Base-by-base conservation (phyloP, 2,329 filamentous ascomycete genomes). In the Penicillium psychrosexuale region DNA sequence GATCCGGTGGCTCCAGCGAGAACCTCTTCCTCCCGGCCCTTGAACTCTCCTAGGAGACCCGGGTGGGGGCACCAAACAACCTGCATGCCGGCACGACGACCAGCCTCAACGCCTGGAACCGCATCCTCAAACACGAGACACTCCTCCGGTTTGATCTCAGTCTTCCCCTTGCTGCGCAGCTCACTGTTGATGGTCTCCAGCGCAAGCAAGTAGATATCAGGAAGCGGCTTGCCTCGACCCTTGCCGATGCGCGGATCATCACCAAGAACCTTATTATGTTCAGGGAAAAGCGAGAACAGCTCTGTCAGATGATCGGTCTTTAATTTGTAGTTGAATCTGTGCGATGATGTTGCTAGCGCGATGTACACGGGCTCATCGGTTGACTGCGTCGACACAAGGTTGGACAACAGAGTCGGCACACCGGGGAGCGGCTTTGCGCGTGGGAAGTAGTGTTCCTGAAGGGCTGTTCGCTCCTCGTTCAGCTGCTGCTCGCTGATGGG, bases 51-150 rank as follows among this genome's bases (percentile, higher is more conserved):
- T 75, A 88, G 80, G 49, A 99, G 76, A 67, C 84, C 89, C 1
- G 85, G 84, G 74, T 97, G 91, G 24, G 94, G 94, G 64, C 85
- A 88, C 94, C 94, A 99, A 1, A 96, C 80, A 12, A 95, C 91
- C 62, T 93, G 85, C 93, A 97, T 97, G 0, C 93, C 93, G 0
- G 94, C 94, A 61, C 94, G 84, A 50, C 94, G 80, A 5, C 91
- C 94, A 2, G 91, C 85, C 75, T 99, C 94, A 3, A 97, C 91
- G 4, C 94, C 94, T 0, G 91, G 90, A 1, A 97, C 92, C 43
- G 88, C 90, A 73, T 99, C 94, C 75, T 99, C 94, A 66, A 99
- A 97, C 0, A 97, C 94, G 15, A 99, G 80, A 70, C 94, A 97
- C 74, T 97, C 93, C 62, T 89, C 88, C 0, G 91, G 91, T 51